phyloP scores from a whole-genome alignment of 495 filamentous ascomycete genomes.

The Neurospora hispaniola region DNA sequence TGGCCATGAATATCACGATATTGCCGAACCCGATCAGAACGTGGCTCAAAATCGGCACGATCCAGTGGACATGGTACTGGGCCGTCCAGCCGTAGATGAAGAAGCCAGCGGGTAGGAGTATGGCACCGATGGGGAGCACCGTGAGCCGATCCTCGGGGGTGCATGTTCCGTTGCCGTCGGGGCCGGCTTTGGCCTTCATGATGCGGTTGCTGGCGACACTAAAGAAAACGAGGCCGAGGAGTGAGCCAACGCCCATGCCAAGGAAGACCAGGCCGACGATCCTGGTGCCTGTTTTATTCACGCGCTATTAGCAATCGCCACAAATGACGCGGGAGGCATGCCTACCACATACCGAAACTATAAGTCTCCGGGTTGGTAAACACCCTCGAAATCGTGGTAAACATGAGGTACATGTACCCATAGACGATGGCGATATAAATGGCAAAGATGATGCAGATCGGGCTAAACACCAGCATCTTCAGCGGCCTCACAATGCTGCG shows the following conservation, averaged over 20 bases:
- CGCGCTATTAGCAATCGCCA: background rate
- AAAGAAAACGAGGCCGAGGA: slow-evolving; percentile 24
- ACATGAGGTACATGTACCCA: slow-evolving; percentile 65
- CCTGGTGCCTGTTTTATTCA: slow-evolving; percentile 3
- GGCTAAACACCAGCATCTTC: slow-evolving; percentile 42
- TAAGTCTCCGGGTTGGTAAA: slow-evolving; percentile 23
- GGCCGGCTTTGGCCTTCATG: slow-evolving; percentile 19
- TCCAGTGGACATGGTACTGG: slow-evolving; percentile 58
- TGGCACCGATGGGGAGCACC: slow-evolving; percentile 35
- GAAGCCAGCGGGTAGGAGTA: slow-evolving; percentile 37
- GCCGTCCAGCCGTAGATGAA: slow-evolving; percentile 52
- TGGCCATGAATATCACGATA: slow-evolving; percentile 19
- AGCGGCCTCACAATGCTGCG: slow-evolving; percentile 38
- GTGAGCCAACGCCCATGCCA: slow-evolving; percentile 28
- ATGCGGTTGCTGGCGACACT: slow-evolving; percentile 23
- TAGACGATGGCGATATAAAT: slow-evolving; percentile 65
- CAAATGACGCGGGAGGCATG: background rate
- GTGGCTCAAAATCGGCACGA: slow-evolving; percentile 23
- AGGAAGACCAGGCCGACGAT: slow-evolving; percentile 30
- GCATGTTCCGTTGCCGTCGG: slow-evolving; percentile 17
- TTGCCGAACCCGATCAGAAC: background rate
- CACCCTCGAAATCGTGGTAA: slow-evolving; percentile 52
- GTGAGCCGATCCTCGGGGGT: slow-evolving; percentile 43
- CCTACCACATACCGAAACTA: background rate
- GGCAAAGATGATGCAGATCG: slow-evolving; percentile 55